phyloP scores from a whole-genome alignment of 352 stramenopile genomes.

The Globisporangium viniferum region DNA sequence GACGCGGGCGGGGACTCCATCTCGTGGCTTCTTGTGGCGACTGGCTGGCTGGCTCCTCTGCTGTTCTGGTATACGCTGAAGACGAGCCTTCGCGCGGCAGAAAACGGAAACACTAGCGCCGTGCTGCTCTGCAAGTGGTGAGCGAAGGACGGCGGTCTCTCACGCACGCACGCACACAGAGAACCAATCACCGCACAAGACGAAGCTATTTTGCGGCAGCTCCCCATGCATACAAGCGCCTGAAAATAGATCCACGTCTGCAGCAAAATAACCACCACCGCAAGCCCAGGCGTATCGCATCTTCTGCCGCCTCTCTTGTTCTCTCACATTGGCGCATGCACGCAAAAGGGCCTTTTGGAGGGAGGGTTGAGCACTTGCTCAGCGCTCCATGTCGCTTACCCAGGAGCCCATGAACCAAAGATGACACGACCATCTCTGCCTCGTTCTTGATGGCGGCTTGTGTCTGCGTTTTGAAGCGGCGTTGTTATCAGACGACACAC shows the following conservation, averaged over 20 bases:
- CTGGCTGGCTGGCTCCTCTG: neutral
- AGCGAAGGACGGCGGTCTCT: neutral
- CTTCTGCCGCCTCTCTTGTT: neutral
- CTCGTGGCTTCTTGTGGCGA: neutral
- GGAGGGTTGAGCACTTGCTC: too few relatives aligned
- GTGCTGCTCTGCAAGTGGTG: neutral
- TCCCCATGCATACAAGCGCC: neutral
- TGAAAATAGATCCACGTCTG: neutral
- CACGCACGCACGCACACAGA: neutral
- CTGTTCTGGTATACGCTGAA: neutral
- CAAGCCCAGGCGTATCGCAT: neutral
- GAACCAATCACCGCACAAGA: neutral
- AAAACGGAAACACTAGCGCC: neutral
- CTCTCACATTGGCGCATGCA: neutral
- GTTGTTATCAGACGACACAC: neutral
- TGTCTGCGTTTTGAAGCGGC: neutral
- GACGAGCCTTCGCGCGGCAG: neutral
- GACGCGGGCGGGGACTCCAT: conserved; percentile 37
- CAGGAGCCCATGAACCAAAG: neutral
- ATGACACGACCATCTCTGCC: neutral
- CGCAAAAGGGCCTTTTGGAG: too few relatives aligned
- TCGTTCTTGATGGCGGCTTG: neutral
- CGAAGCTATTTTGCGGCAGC: neutral
- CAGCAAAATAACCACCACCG: conserved; percentile 4
- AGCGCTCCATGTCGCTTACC: neutral